Percentiles rank a stretch among this genome's conserved stretches.
These are phyloP conservation scores for Galeopsis tetrahit DNA, from an alignment of 257 asterid genomes.

Conservation along the genomic window DNA sequence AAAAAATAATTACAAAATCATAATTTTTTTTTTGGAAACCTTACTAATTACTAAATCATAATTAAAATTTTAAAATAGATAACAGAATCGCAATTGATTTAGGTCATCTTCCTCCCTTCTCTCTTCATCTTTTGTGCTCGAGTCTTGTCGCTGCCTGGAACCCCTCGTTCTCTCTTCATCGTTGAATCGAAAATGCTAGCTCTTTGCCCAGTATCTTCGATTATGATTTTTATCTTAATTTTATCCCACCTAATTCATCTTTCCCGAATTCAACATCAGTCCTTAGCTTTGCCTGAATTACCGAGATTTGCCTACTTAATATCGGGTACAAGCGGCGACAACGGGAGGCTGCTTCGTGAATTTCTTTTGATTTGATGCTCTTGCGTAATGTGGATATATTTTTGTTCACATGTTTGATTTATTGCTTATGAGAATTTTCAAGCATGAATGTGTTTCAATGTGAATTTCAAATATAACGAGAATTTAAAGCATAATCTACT, in stretches of 20 bases:
- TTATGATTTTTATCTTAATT: conserved; percentile 44
- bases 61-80: no score
- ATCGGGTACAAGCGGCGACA: conserved; percentile 71
- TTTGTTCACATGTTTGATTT: neutral
- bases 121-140: no score
- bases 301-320: conserved; percentile 86
- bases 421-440: neutral
- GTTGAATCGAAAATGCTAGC: conserved; percentile 58
- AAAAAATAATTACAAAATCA: no score
- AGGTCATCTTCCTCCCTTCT: no score
- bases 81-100: no score
- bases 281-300: conserved; percentile 43
- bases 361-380: neutral
- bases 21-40: no score
- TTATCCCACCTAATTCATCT: conserved; percentile 34
- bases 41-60: no score
- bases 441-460: conserved; percentile 8
- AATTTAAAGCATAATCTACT: no score
- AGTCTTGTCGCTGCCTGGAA: no score
- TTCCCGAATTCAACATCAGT: conserved; percentile 35
- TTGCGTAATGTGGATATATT: conserved; percentile 25
- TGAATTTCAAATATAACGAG: neutral
- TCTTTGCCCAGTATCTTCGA: conserved; percentile 47
- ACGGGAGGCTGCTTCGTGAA: conserved; percentile 39
- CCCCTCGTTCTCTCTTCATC: no score